Percentiles rank a stretch among this genome's conserved stretches.
phyloP scores from a whole-genome alignment of 805 yeast genomes.

The Myxozyma kluyveri region DNA sequence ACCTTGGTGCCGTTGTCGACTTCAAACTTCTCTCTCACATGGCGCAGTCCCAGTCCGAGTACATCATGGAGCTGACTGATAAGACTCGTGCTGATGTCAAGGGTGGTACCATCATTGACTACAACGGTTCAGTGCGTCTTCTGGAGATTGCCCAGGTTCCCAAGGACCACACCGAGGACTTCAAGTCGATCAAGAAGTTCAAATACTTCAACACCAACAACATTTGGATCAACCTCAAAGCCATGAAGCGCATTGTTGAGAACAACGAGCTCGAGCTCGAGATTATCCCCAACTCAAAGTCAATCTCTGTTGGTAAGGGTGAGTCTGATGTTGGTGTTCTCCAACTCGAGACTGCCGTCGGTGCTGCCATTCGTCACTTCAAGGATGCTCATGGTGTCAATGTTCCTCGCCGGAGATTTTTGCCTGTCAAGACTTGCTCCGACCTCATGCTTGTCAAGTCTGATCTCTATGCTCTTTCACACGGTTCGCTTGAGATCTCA shows the following conservation, averaged over 20 bases:
- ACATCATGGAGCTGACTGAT: constrained; percentile 97
- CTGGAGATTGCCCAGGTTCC: constrained; percentile 98
- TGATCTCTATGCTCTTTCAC: constrained; percentile 84
- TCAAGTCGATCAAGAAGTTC: constrained; percentile 95
- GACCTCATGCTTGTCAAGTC: constrained; percentile 93
- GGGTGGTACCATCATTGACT: constrained; percentile 97
- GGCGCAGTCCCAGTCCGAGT: constrained; percentile 87
- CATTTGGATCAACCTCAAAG: constrained; percentile 93
- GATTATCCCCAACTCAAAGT: constrained; percentile 91
- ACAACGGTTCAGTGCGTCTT: constrained; percentile 89
- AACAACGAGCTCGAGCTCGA: constrained; percentile 78
- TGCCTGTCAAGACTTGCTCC: constrained; percentile 97
- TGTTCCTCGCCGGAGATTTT: constrained; percentile 95
- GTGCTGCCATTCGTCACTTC: constrained; percentile 97
- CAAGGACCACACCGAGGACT: constrained; percentile 96
- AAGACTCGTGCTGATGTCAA: constrained; percentile 99
- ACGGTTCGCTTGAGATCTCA: constrained; percentile 84
- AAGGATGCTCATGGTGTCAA: constrained; percentile 95
- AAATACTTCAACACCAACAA: constrained; percentile 98
- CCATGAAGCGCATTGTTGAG: constrained; percentile 89
- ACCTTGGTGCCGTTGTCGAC: constrained; percentile 97
- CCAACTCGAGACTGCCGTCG: constrained; percentile 97
- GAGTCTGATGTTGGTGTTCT: constrained; percentile 58
- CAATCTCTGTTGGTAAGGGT: constrained; percentile 53
- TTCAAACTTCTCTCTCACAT: constrained; percentile 85